Evolutionary conservation across 495 filamentous ascomycete species (phyloP).

Genomic region (Aspergillus ellipticus): DNA sequence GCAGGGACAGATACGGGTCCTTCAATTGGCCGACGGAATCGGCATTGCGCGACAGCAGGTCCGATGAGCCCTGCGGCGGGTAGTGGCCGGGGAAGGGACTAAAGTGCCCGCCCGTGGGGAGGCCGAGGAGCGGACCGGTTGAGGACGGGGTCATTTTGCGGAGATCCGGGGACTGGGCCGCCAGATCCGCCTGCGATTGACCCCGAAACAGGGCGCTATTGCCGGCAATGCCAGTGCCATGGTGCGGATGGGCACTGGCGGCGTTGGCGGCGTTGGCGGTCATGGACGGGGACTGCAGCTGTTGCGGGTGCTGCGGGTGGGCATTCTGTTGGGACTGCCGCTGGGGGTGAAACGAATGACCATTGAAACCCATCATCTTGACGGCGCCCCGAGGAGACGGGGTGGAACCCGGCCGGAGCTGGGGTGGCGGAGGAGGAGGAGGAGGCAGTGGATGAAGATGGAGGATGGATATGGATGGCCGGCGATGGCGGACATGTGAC

Average conservation of each 20-base stretch:
- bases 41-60: slow-evolving; percentile 30
- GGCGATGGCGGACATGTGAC: slow-evolving; percentile 7
- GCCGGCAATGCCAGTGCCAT: slow-evolving; percentile 24
- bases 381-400: neutral
- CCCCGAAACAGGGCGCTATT: slow-evolving; percentile 27
- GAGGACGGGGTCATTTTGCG: slow-evolving; percentile 38
- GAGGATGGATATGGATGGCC: neutral
- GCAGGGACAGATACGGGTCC: slow-evolving; percentile 26
- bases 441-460: neutral
- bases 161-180: slow-evolving; percentile 33
- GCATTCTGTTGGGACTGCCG: slow-evolving; percentile 26
- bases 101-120: slow-evolving; percentile 29
- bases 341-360: slow-evolving; percentile 31
- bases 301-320: slow-evolving; percentile 30
- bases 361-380: slow-evolving; percentile 31
- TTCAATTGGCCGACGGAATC: slow-evolving; percentile 30
- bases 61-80: slow-evolving; percentile 30
- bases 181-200: slow-evolving; percentile 29
- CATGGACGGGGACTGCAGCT: slow-evolving; percentile 34
- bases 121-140: slow-evolving; percentile 31
- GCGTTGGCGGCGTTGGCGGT: too few relatives aligned
- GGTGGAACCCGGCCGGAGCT: neutral
- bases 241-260: slow-evolving; percentile 26
- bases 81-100: slow-evolving; percentile 33
- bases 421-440: neutral